Conservation (phyloP, 495 filamentous ascomycete species). For the Chaetomidium leptoderma region DNA sequence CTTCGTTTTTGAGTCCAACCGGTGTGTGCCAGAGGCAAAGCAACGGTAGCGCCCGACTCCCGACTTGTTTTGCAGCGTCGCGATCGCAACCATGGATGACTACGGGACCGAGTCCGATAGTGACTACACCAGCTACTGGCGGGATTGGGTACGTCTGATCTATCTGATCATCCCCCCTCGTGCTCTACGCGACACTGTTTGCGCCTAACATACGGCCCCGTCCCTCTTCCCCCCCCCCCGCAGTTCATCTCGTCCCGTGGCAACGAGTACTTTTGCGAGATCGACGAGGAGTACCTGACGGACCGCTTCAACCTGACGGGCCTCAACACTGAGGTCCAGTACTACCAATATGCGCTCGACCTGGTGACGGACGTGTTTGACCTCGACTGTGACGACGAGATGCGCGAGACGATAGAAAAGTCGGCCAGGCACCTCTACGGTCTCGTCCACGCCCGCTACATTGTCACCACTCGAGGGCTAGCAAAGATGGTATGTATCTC, state of each 20-base stretch:
- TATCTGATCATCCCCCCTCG: not conserved
- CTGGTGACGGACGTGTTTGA: constrained; percentile 99
- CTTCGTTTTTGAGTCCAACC: too few relatives aligned
- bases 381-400: constrained; percentile 96
- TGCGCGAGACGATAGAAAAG: constrained; percentile 97
- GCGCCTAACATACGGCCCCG: constrained; percentile 27
- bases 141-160: constrained; percentile 81
- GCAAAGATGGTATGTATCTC: constrained; percentile 78
- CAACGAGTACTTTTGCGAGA: constrained; percentile 99
- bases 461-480: constrained; percentile 90
- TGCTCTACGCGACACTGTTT: not conserved
- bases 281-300: constrained; percentile 97
- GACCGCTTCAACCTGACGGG: constrained; percentile 98
- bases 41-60: not conserved
- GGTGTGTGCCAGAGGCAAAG: too few relatives aligned
- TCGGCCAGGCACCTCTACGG: constrained; percentile 95
- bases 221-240: constrained; percentile 1
- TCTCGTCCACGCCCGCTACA: constrained; percentile 92
- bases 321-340: constrained; percentile 93
- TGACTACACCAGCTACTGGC: constrained; percentile 98
- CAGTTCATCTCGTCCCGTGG: constrained; percentile 96
- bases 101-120: constrained; percentile 97
- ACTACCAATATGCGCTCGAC: constrained; percentile 98
- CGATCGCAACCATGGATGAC: constrained; percentile 65
- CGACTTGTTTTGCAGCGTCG: not conserved